Percentiles rank a stretch among this genome's conserved stretches.
Evolutionary conservation across 2,329 filamentous ascomycete genomes (phyloP).

Genomic region (Fusarium staphyleae): DNA sequence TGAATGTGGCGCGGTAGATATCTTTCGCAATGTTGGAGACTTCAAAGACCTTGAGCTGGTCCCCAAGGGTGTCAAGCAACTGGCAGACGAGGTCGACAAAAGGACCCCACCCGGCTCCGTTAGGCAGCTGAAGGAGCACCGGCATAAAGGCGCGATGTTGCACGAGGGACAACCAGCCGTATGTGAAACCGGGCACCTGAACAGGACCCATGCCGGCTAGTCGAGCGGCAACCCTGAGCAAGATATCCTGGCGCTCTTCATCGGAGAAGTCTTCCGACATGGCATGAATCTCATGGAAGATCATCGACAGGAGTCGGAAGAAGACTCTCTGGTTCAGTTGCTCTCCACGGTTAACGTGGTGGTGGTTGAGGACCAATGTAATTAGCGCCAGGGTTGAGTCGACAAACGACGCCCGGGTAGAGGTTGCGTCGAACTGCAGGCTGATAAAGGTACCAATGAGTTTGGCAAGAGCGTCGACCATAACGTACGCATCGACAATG

Average conservation of each 20-base stretch:
- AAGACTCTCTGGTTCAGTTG: constrained; percentile 88
- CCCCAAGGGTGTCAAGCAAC: constrained; percentile 76
- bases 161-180: constrained; percentile 83
- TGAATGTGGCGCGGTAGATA: constrained; percentile 82
- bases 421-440: constrained; percentile 70
- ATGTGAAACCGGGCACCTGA: constrained; percentile 82
- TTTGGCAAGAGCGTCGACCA: constrained; percentile 83
- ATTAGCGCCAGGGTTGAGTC: constrained; percentile 81
- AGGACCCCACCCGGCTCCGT: constrained; percentile 75
- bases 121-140: constrained; percentile 71
- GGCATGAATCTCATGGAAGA: constrained; percentile 76
- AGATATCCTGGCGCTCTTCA: constrained; percentile 71
- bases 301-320: constrained; percentile 84
- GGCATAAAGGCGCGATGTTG: constrained; percentile 88
- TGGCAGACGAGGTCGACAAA: constrained; percentile 78
- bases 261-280: constrained; percentile 65
- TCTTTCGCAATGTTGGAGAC: constrained; percentile 76
- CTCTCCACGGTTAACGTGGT: constrained; percentile 81
- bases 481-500: constrained; percentile 61
- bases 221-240: constrained; percentile 73
- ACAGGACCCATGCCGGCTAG: constrained; percentile 78
- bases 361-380: constrained; percentile 82
- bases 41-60: constrained; percentile 77
- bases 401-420: constrained; percentile 73
- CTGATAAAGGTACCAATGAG: constrained; percentile 79